phyloP scores from a whole-genome alignment of 345 rosid species.

The Bruguiera sexangula region DNA sequence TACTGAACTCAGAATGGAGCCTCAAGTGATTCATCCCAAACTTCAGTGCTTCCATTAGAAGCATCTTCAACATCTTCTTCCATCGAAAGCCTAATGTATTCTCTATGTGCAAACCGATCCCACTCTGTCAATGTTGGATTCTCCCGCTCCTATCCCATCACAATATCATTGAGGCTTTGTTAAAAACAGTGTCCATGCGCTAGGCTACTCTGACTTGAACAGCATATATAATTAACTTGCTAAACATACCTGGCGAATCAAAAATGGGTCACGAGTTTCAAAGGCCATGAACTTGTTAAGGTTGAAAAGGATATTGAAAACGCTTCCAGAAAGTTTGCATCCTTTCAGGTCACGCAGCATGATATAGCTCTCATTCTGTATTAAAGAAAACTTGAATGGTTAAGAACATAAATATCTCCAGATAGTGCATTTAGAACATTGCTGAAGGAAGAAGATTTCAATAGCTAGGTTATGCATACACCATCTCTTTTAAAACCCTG shows the following conservation, averaged over 20 bases:
- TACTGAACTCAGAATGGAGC: slow-evolving; percentile 68
- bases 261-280: slow-evolving; percentile 96
- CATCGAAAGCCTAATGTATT: slow-evolving; percentile 95
- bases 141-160: slow-evolving; percentile 72
- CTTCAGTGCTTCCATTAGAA: slow-evolving; percentile 96
- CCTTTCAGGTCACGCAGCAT: slow-evolving; percentile 70
- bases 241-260: slow-evolving; percentile 80
- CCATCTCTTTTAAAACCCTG: not conserved
- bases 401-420: slow-evolving; percentile 2
- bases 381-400: slow-evolving; percentile 17
- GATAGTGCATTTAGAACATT: not conserved
- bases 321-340: slow-evolving; percentile 83
- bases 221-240: not conserved
- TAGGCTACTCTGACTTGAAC: not conserved
- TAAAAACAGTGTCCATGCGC: slow-evolving; percentile 8
- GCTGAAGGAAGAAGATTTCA: not conserved
- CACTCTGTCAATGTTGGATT: slow-evolving; percentile 95
- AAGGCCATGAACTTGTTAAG: slow-evolving; percentile 96
- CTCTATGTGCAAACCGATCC: slow-evolving; percentile 98
- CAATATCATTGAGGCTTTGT: slow-evolving; percentile 14
- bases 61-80: slow-evolving; percentile 99
- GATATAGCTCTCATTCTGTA: slow-evolving; percentile 71
- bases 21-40: slow-evolving; percentile 97
- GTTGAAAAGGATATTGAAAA: slow-evolving; percentile 91
- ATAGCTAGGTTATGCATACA: not conserved